Conservation (phyloP, 352 stramenopile genomes). For the Globisporangium middletonii region DNA sequence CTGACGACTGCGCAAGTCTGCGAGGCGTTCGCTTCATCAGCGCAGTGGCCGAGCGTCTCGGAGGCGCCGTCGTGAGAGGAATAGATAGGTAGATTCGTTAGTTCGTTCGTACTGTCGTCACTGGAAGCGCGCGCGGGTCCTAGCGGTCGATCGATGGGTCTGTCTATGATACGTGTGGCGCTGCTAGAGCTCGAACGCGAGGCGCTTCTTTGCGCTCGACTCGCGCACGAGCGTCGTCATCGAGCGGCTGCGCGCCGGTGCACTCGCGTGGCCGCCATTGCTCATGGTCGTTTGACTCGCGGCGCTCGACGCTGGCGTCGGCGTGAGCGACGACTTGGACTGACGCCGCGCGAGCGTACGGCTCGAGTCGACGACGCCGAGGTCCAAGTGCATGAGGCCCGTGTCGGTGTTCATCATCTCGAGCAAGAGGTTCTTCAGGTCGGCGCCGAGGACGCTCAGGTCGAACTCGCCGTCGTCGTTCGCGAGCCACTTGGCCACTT, state of each 20-base stretch:
- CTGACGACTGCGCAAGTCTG: not conserved
- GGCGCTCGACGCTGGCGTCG: conserved; percentile 17
- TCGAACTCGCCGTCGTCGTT: conserved; percentile 75
- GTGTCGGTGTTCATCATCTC: conserved; percentile 85
- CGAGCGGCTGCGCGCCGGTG: conserved; percentile 25
- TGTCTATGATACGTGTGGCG: not conserved
- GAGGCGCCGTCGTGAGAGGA: not conserved
- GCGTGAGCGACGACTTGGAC: conserved; percentile 23
- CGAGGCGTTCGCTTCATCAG: not conserved
- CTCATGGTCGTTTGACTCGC: conserved; percentile 12
- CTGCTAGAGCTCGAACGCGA: conserved; percentile 22
- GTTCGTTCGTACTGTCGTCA: too few species aligned
- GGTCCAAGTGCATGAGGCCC: conserved; percentile 76
- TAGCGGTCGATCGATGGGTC: too few species aligned
- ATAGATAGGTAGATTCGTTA: not conserved
- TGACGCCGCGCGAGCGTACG: conserved; percentile 28
- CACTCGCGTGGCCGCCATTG: conserved; percentile 12
- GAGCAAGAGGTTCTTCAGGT: conserved; percentile 64
- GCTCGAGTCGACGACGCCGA: conserved; percentile 35
- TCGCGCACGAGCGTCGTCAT: conserved; percentile 28
- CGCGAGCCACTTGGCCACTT: conserved; percentile 67
- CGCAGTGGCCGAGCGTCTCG: not conserved
- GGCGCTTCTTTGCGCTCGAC: conserved; percentile 22
- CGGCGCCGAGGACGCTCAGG: conserved; percentile 57
- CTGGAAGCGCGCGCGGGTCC: too few species aligned